Base-by-base conservation (phyloP, 352 stramenopile species). In the Pythium periplocum region DNA sequence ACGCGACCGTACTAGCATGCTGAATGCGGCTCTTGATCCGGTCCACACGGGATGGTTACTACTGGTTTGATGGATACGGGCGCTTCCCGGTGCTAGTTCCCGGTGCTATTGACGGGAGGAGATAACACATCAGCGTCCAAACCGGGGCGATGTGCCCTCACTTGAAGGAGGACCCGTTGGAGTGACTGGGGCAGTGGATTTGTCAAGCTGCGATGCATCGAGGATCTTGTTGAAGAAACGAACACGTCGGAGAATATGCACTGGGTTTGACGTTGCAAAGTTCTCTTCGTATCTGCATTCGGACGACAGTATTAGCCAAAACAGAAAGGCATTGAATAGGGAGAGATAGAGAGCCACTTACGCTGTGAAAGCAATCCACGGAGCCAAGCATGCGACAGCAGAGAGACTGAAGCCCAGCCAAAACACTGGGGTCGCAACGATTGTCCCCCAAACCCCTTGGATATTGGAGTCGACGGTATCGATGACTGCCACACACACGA, bases 191-290 rank as follows among this genome's bases (percentile, higher is more conserved):
- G 57, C 55, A 17, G 37, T 30, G 6, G 56, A 31, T 8, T 43
- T 52, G 2, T 68, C 63, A 6, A 75, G 45, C 38, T 71, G 59
- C 2, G 74, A 86, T 3, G 76, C 61, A 54, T 88, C 77, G 9
- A 82, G 51, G 17, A 90, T 83, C 59, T 90, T 90, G 57, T 90
- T 87, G 51, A 78, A 84, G 9, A 76, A 73, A 3, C 74, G 68
- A n/a, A 75, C 78, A 2, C 83, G 75, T 32, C 81, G 75, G 12
- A 93, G 59, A 36, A 93, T 84, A 48, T 90, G 74, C 11, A 93
- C 78, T 2, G 83, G 79, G 35, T 90, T 86, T 5, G 68, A 73
- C 33, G 73, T 73, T 37, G 76, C 64, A 48, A 90, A 93, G 51
- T 90, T 90, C 58, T 93, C 83, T 53, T 78, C 66, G 42, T 73